These are phyloP conservation scores for Naumovozyma dairenensis DNA, from an alignment of 805 yeast genomes.

Conservation along the genomic window DNA sequence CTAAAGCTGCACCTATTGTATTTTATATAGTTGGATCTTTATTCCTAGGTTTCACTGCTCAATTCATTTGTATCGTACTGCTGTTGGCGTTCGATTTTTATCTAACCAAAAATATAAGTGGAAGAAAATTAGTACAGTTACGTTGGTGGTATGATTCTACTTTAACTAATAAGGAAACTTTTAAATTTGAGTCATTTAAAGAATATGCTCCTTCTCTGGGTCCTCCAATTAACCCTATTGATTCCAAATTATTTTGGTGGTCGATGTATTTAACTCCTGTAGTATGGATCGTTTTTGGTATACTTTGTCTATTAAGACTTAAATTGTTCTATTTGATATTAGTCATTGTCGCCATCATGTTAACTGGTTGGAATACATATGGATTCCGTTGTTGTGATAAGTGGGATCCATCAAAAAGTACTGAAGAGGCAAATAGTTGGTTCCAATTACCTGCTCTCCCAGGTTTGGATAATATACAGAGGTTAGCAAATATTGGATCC, in stretches of 20 bases:
- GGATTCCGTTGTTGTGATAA: constrained; percentile 91
- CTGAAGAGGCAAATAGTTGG: constrained; percentile 17
- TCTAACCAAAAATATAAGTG: constrained; percentile 86
- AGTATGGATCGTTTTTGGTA: constrained; percentile 63
- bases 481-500: constrained; percentile 19
- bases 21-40: constrained; percentile 26
- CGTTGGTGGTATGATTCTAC: constrained; percentile 93
- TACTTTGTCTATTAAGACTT: constrained; percentile 70
- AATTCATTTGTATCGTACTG: constrained; percentile 70
- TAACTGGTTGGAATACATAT: constrained; percentile 73
- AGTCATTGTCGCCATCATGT: constrained; percentile 55
- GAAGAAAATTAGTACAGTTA: constrained; percentile 80
- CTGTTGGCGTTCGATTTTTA: constrained; percentile 85
- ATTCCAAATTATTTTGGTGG: constrained; percentile 81
- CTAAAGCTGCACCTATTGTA: constrained; percentile 26
- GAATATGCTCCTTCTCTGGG: constrained; percentile 30
- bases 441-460: constrained; percentile 24
- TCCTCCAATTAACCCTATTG: constrained; percentile 70
- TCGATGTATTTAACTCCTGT: constrained; percentile 67
- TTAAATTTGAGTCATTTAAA: constrained; percentile 28
- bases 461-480: constrained; percentile 19
- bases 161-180: constrained; percentile 16
- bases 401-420: constrained; percentile 43
- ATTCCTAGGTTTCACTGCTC: constrained; percentile 28
- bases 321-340: constrained; percentile 58